These are phyloP conservation scores for Ogataea methanolica DNA, from an alignment of 805 yeast genomes.

Conservation along the genomic window DNA sequence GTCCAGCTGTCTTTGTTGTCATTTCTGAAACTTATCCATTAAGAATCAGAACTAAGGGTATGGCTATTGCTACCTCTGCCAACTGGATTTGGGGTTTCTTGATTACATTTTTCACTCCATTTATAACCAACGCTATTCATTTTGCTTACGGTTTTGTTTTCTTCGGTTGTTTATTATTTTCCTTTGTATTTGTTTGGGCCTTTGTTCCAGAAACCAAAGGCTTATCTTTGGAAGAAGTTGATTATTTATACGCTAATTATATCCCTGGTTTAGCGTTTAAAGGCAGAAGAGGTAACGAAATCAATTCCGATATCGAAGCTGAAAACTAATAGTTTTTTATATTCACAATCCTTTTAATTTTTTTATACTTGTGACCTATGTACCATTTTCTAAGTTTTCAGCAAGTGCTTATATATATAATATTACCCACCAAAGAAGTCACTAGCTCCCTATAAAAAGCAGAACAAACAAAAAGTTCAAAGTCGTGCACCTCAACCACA, in stretches of 20 bases:
- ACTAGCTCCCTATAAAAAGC: no score
- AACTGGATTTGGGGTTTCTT: constrained; percentile 62
- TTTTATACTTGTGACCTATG: no score
- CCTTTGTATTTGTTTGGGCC: constrained; percentile 50
- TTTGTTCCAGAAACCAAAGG: constrained; percentile 54
- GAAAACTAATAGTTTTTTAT: background rate
- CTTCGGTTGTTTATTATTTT: constrained; percentile 49
- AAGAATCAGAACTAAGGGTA: constrained; percentile 56
- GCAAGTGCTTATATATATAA: no score
- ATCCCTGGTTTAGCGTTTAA: constrained; percentile 1
- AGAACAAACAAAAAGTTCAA: no score
- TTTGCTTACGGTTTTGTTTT: constrained; percentile 55
- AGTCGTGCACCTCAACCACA: no score
- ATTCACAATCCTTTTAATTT: background rate
- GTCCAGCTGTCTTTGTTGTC: constrained; percentile 62
- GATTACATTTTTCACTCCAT: constrained; percentile 53
- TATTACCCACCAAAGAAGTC: no score
- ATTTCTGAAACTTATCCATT: constrained; percentile 67
- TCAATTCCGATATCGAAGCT: background rate
- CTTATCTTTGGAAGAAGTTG: constrained; percentile 50
- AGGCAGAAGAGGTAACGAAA: background rate
- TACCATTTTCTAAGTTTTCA: no score
- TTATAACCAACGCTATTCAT: constrained; percentile 48
- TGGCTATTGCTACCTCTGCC: constrained; percentile 61
- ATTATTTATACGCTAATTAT: constrained; percentile 39